Percentiles rank a stretch among this genome's conserved stretches.
Evolutionary conservation across 495 filamentous ascomycete genomes (phyloP).

Genomic region (Penicillium crystallinum): DNA sequence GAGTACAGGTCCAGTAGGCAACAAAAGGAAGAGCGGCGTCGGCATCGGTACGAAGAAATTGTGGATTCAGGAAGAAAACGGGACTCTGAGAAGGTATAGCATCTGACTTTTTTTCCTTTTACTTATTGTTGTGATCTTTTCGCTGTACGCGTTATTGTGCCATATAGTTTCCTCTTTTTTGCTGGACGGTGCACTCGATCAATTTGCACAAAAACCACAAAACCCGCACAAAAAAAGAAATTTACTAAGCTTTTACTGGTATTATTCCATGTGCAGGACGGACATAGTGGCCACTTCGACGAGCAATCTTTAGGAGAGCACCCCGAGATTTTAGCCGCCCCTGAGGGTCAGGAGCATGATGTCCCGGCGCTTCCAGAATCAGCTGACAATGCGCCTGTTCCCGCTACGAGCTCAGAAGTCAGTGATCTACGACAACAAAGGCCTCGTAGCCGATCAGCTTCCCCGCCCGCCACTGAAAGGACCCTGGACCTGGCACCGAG

Average conservation of each 20-base stretch:
- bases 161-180: conserved; percentile 26
- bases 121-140: conserved; percentile 20
- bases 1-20: conserved; percentile 34
- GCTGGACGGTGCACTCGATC: conserved; percentile 10
- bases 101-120: conserved; percentile 31
- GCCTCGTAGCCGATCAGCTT: conserved; percentile 35
- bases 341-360: conserved; percentile 29
- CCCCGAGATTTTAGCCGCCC: conserved; percentile 42
- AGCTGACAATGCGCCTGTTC: conserved; percentile 12
- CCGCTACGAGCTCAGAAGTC: conserved; percentile 18
- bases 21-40: conserved; percentile 37
- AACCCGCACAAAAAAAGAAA: conserved; percentile 20
- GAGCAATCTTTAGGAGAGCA: conserved; percentile 43
- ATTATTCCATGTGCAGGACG: conserved; percentile 38
- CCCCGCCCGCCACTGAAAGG: conserved; percentile 29
- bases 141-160: conserved; percentile 28
- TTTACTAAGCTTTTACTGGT: conserved; percentile 37
- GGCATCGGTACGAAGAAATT: conserved; percentile 36
- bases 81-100: conserved; percentile 46
- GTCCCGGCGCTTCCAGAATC: conserved; percentile 34
- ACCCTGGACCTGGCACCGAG: conserved; percentile 29
- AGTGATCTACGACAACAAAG: conserved; percentile 22
- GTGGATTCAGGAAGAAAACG: conserved; percentile 29
- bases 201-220: conserved; percentile 16
- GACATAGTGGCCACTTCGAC: conserved; percentile 31